Base-by-base conservation (phyloP, 2,329 filamentous ascomycete genomes). In the Triangularia verruculosa region DNA sequence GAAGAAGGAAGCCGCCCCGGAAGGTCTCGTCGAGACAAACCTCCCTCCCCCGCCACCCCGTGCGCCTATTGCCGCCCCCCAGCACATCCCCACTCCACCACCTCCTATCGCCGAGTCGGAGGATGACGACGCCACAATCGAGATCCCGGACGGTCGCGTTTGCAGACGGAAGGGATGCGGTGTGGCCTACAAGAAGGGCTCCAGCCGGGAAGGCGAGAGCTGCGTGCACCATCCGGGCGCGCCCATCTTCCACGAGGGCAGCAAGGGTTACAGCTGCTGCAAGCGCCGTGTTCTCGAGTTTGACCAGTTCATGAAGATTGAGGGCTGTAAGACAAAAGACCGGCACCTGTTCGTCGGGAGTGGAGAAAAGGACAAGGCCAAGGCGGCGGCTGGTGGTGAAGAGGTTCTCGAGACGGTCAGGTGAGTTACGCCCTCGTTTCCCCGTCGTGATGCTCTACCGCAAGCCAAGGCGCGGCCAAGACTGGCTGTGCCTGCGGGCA, bases 241-340 rank as follows among this genome's bases (percentile, higher is more conserved):
- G 22, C 92, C 95, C 24, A 89, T 99, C 69, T 99, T 99, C 79
- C 95, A 99, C 76, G 95, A 99, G 80, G 95, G 95, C 34, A 96
- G 92, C 79, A 99, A 99, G 81, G 95, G 95, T 1, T 99, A 95
- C 83, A 93, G 88, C 64, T 99, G 95, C 82, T 99, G 95, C 80
- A 98, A 98, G 85, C 84, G 92, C 71, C 86, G 93, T 39, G 95
- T 99, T 63, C 80, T 99, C 64, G 95, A 99, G 74, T 99, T 99
- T 77, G 93, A 99, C 75, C 90, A 98, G 77, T 99, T 99, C 78
- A 88, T 99, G 88, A 95, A 91, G 78, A 94, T 99, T 64, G 88
- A 91, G 71, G 95, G 95, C 1, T 99, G 95, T 79, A 88, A 87
- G 75, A 93, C 89, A 52, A 95, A 93, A 78, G 80, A 83, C 52